These are phyloP conservation scores for Psidium guajava DNA, from an alignment of 345 rosid species.

Conservation along the genomic window DNA sequence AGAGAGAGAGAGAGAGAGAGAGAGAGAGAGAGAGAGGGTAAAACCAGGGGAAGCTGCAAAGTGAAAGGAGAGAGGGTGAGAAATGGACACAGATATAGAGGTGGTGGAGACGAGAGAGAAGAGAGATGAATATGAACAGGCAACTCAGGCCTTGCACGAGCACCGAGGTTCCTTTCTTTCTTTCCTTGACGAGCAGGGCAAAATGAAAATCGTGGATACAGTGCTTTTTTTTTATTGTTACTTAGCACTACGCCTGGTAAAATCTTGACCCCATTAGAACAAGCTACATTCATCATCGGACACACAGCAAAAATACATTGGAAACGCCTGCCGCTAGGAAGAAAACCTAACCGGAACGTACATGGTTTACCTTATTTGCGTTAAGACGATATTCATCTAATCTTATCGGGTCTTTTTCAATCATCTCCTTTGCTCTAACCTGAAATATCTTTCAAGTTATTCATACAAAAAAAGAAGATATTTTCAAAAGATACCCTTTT, in stretches of 20 bases:
- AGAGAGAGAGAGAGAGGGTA: conserved; percentile 10
- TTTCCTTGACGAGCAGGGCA: neutral
- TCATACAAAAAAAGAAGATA: neutral
- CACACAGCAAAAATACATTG: neutral
- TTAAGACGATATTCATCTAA: too few species aligned
- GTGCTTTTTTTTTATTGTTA: neutral
- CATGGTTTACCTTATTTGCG: neutral
- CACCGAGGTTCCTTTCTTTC: conserved; percentile 17
- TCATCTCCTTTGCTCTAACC: neutral
- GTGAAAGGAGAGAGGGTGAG: conserved; percentile 14
- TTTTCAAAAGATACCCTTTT: neutral
- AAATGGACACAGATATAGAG: conserved; percentile 57
- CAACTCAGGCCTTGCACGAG: conserved; percentile 18
- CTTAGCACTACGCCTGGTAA: neutral
- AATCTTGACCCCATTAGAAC: neutral
- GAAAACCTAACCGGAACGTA: neutral
- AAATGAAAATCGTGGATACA: neutral
- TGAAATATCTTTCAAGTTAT: neutral
- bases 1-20: neutral
- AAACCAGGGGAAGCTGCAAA: neutral
- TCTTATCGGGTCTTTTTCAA: neutral
- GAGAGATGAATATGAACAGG: conserved; percentile 6
- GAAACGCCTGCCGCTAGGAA: neutral
- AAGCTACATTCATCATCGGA: neutral
- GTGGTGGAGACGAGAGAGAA: conserved; percentile 8